Base-by-base conservation (phyloP, 768 basidiomycete species). In the Coprinopsis strossmayeri region DNA sequence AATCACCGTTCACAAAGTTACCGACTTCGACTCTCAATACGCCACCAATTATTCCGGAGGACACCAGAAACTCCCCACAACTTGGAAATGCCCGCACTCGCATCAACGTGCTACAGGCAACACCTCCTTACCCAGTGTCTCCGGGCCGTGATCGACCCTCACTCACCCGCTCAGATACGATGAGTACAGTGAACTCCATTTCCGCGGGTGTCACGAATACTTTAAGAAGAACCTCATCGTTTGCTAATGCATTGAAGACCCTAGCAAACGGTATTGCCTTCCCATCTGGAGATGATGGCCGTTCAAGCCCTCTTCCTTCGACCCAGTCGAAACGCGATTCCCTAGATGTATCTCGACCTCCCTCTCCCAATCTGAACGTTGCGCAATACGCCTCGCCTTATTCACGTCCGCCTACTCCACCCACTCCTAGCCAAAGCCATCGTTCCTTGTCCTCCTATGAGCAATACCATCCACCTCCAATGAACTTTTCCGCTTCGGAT, bases 1-100 rank as follows among this genome's bases (percentile, higher is more conserved):
- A 94, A 59, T 92, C 90, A 1, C 90, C 91, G 0, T 95, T 95
- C 61, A 80, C 81, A 5, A 71, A 81, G 20, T 75, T 94, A 2
- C 80, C 86, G 27, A 77, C 74, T 23, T 79, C 84, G 0, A 79
- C 87, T 1, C 68, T 93, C 18, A 69, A 79, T 34, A 56, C 61
- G 0, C 73, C 81, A 5, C 74, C 77, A 0, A 68, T 73, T 0
- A 57, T 62, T 13, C 71, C 73, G 27, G 54, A 63, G 4, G 76
- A 79, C 47, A 59, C 62, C 38, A 62, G 53, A 55, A 45, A 53
- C 42, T 67, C 69, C 17, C 63, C 69, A 52, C 57, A 59, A 55
- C 50, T 61, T 20, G 51, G 50, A 64, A 75, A 75, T 9, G 68
- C 66, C 5, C 66, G 77, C 12, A 68, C 71, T 10, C 70, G 79